A percentile compares a stretch with the other conserved stretches of the same genome.
Evolutionary conservation across 2,329 filamentous ascomycete species (phyloP).

Genomic region (Sarocladium oryzae): DNA sequence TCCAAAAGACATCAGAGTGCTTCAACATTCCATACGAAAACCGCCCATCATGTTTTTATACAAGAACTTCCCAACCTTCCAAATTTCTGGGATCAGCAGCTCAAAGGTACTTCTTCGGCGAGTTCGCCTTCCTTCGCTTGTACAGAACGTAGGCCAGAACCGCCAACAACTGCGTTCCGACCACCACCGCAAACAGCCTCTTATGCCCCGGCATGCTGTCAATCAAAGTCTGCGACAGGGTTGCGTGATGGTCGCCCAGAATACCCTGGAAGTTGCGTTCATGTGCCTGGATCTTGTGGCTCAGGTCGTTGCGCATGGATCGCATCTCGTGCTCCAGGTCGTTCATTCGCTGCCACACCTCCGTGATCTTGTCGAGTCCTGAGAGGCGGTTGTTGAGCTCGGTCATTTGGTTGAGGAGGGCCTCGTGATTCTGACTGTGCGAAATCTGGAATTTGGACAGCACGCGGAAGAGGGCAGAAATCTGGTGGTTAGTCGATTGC

Average conservation of each 20-base stretch:
- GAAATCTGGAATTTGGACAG: conserved; percentile 44
- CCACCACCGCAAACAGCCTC: conserved; percentile 59
- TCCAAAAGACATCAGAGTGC: no score
- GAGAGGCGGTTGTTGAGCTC: conserved; percentile 40
- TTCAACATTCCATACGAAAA: no score
- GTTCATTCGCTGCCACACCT: conserved; percentile 38
- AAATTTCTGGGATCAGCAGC: background rate
- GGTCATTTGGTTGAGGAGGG: conserved; percentile 42
- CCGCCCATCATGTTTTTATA: background rate
- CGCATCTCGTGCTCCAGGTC: conserved; percentile 53
- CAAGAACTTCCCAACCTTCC: background rate
- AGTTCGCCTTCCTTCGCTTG: conserved; percentile 67
- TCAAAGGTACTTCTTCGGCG: conserved; percentile 89
- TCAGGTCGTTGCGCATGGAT: conserved; percentile 48
- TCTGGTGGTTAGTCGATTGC: conserved; percentile 64
- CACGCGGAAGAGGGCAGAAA: conserved; percentile 55
- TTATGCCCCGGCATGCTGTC: conserved; percentile 43
- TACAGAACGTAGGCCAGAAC: conserved; percentile 66
- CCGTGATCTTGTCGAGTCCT: conserved; percentile 37
- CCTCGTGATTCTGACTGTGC: conserved; percentile 50
- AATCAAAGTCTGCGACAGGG: conserved; percentile 41
- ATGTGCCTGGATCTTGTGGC: conserved; percentile 41
- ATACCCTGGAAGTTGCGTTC: conserved; percentile 48
- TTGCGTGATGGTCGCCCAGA: conserved; percentile 43
- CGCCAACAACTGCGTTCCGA: conserved; percentile 68